A percentile compares a stretch with the other conserved stretches of the same genome.
These are phyloP conservation scores for Boletus semigastroideus DNA, from an alignment of 1,284 basidiomycete species.

Conservation along the genomic window DNA sequence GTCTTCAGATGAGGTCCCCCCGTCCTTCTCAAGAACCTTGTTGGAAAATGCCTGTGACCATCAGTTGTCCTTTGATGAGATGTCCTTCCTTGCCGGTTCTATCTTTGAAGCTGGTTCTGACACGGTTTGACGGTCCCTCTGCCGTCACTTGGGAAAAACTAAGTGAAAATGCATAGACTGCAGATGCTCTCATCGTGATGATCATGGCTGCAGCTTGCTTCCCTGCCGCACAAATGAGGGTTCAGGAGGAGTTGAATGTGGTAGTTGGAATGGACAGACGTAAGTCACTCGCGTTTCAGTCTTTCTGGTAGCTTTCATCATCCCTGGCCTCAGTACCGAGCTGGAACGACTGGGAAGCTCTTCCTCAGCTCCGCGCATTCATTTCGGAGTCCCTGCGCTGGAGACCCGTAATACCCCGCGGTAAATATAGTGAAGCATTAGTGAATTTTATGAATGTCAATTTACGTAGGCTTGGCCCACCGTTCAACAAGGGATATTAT, in stretches of 20 bases:
- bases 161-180: constrained; percentile 36
- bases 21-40: constrained; percentile 56
- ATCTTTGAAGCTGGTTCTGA: constrained; percentile 68
- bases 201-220: constrained; percentile 65
- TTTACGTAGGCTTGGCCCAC: constrained; percentile 47
- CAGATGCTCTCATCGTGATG: constrained; percentile 54
- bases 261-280: constrained; percentile 56
- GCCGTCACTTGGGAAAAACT: neutral
- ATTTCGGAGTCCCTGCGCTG: constrained; percentile 62
- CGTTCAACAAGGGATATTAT: constrained; percentile 60
- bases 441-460: neutral
- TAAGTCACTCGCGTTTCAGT: constrained; percentile 22
- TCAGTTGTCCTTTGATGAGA: constrained; percentile 51
- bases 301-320: neutral
- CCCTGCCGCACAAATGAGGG: constrained; percentile 52
- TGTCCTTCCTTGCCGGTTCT: constrained; percentile 59
- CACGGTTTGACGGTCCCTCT: constrained; percentile 37
- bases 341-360: constrained; percentile 47
- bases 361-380: constrained; percentile 62
- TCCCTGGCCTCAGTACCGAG: constrained; percentile 36
- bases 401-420: constrained; percentile 58
- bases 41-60: constrained; percentile 52
- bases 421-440: constrained; percentile 21
- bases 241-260: constrained; percentile 60
- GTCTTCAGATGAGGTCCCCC: constrained; percentile 35